Base-by-base conservation (phyloP, 75 land plant species). In the Isoetes taiwanensis region DNA sequence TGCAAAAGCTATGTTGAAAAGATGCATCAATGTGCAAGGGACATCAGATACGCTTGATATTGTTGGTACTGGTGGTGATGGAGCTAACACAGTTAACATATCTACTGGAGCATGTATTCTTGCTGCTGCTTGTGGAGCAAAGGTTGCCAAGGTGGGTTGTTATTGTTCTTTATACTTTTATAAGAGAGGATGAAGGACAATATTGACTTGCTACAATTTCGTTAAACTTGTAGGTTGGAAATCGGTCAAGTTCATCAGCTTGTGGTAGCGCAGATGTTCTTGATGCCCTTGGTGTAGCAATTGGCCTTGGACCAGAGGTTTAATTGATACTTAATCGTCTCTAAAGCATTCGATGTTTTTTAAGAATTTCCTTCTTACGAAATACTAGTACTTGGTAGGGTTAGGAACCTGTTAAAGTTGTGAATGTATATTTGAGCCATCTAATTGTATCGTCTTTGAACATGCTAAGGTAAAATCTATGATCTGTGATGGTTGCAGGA, bases 191-290 rank as follows among this genome's bases (percentile, higher is more conserved):
- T 9, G 39, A 37, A 14, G 14, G 39, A 37, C 12, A 37, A 14
- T 9, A 37, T 10, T 10, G 14, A 14, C 12, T 14, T 37, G 12
- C 10, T 10, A 10, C 39, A 10, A 10, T 14, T 37, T 10, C 39
- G 14, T 37, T 14, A 37, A 10, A 10, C 20, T 35, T 19, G 17
- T 73, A 93, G 99, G 90, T 88, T 82, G 99, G 99, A 56, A 84
- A 75, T 34, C 68, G 98, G 12, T 81, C 90, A 0, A 93, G 96
- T 42, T 93, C 98, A 34, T 88, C 96, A 21, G 84, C 90, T 3
- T 93, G 98, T 74, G 98, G 98, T 41, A 93, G 96, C 63, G 98
- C 96, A 30, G 98, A 88, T 78, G 90, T 93, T 30, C 72, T 93
- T 27, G 90, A 93, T 48, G 81, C 77, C 14, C 72, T 93, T 43